Evolutionary conservation across 2,329 filamentous ascomycete species (phyloP).

Genomic region (Aureobasidium vineae): DNA sequence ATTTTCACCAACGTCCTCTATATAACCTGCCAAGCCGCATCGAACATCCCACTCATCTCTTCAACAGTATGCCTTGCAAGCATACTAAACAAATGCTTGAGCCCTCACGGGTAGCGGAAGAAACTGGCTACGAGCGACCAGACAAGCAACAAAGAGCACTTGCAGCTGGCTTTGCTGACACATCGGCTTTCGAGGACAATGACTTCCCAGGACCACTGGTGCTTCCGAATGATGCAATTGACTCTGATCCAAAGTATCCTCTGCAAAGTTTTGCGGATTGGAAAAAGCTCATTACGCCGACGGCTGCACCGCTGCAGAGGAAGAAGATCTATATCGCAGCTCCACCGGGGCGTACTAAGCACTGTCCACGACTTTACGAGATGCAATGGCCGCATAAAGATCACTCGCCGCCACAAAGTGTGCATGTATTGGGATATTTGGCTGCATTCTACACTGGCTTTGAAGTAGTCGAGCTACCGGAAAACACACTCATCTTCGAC

Average conservation of each 20-base stretch:
- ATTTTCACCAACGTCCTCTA: too few species aligned
- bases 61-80: too few species aligned
- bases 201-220: background rate
- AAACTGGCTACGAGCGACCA: too few species aligned
- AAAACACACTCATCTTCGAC: background rate
- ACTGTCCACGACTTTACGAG: too few species aligned
- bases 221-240: background rate
- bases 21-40: too few species aligned
- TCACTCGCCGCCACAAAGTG: too few species aligned
- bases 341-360: too few species aligned
- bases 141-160: background rate
- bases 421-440: background rate
- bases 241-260: background rate
- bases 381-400: too few species aligned
- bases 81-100: too few species aligned
- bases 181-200: background rate
- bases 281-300: background rate
- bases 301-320: background rate
- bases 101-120: too few species aligned
- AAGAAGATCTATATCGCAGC: too few species aligned
- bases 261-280: background rate
- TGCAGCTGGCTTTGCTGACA: background rate
- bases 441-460: background rate
- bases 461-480: background rate
- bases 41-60: too few species aligned